A percentile compares a stretch with the other conserved stretches of the same genome.
Conservation (phyloP, 73 alveolate species). For the Paramecium octaurelia region DNA sequence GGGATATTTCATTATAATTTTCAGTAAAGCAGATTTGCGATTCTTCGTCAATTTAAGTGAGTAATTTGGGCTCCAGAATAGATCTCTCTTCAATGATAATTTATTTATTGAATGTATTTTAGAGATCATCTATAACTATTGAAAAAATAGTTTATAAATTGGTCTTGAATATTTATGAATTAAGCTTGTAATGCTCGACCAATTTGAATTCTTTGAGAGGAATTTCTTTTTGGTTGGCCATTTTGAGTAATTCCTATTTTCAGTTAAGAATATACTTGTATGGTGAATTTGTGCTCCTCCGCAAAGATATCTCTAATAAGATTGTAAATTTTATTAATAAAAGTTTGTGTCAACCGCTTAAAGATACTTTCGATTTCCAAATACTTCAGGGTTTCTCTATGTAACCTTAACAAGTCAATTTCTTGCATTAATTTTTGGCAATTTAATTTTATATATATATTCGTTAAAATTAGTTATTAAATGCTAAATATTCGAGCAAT, state of each 20-base stretch:
- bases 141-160: neutral
- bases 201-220: constrained; percentile 39
- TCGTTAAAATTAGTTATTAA: constrained; percentile 22
- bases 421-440: constrained; percentile 11
- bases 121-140: neutral
- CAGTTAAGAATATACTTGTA: neutral
- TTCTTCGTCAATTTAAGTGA: constrained; percentile 45
- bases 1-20: neutral
- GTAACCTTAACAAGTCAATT: neutral
- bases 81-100: neutral
- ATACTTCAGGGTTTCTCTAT: constrained; percentile 9
- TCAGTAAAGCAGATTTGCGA: neutral
- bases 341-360: neutral
- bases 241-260: constrained; percentile 3
- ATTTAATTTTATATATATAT: neutral
- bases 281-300: constrained; percentile 24
- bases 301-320: constrained; percentile 12
- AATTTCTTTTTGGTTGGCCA: constrained; percentile 1
- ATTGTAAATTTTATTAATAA: neutral
- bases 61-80: neutral
- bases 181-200: constrained; percentile 22
- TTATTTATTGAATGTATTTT: neutral
- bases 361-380: constrained; percentile 27
- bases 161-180: constrained; percentile 7
- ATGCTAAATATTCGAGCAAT: neutral